Evolutionary conservation across 2,329 filamentous ascomycete genomes (phyloP), one percentile per base, ranked within the genome.

Genomic region (Rosellinia necatrix): DNA sequence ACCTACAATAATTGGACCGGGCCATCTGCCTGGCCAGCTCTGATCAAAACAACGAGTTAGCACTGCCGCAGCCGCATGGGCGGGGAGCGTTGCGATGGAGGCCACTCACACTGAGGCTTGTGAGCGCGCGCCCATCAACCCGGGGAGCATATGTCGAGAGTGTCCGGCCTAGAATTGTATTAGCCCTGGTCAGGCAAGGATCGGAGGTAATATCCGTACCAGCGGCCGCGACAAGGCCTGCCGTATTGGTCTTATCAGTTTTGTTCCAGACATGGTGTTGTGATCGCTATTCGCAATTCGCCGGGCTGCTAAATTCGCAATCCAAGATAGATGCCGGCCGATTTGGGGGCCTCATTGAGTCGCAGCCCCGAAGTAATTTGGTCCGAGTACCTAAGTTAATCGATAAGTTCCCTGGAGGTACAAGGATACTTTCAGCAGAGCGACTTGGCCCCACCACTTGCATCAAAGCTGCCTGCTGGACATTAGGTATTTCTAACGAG

Each of bases 221-320:
- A 66, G 59, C 47, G 68, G 67, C 62, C 68, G 64, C 22, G 60
- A 53, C 7, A 71, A 47, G 17, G 56, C 60, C 22, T 70, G 66
- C 64, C 67, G 60, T 62, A 71, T 50, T 17, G 69, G 69, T 63
- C 70, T 64, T 57, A 66, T 56, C 60, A 71, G 56, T 35, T 58
- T 59, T 61, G 63, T 52, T 57, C 64, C 66, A 9, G 67, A 63
- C 69, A 72, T 72, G 41, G 42, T 64, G 62, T 34, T 53, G 58
- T 49, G 56, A 63, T 65, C 56, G 61, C 48, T 56, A 49, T 52
- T 57, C 53, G 61, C 59, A 50, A 54, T 51, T 41, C 53, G 51
- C 49, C 17, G 57, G 59, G 62, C 25, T 29, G 15, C 27, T 47
- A 37, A 60, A 58, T 54, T 60, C 59, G 59, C 64, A 53, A 56